phyloP scores from a whole-genome alignment of 495 filamentous ascomycete species.

The Aspergillus olivimuriae region DNA sequence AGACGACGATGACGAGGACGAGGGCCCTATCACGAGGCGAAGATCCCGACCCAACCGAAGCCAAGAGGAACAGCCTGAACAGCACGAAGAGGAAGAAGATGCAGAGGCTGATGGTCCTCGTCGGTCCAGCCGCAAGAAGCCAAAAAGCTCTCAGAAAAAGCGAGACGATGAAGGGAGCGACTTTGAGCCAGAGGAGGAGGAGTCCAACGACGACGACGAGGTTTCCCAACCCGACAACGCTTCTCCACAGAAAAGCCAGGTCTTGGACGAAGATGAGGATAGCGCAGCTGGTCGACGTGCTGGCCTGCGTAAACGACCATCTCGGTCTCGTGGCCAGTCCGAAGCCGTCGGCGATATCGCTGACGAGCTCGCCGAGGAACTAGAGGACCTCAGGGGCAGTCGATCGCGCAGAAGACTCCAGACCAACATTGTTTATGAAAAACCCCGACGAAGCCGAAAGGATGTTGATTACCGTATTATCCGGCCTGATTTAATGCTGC shows the following conservation, averaged over 20 bases:
- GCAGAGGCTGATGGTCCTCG: conserved; percentile 38
- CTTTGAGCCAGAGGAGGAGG: conserved; percentile 71
- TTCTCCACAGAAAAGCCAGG: conserved; percentile 39
- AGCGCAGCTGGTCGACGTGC: conserved; percentile 45
- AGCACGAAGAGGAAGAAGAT: conserved; percentile 20
- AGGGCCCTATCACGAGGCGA: conserved; percentile 50
- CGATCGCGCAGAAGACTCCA: conserved; percentile 47
- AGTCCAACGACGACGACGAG: conserved; percentile 56
- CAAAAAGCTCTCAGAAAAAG: conserved; percentile 46
- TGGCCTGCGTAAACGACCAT: conserved; percentile 42
- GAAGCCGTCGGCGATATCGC: conserved; percentile 44
- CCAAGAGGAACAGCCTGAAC: conserved; percentile 25
- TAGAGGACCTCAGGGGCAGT: conserved; percentile 57
- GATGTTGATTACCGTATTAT: conserved; percentile 69
- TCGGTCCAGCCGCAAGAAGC: conserved; percentile 42
- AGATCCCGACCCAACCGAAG: conserved; percentile 39
- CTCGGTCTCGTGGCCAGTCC: conserved; percentile 48
- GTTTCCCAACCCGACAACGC: conserved; percentile 44
- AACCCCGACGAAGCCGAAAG: conserved; percentile 49
- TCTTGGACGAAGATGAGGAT: conserved; percentile 41
- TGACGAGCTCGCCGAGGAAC: conserved; percentile 75
- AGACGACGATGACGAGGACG: conserved; percentile 65
- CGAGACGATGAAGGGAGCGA: conserved; percentile 68
- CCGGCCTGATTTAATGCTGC: conserved; percentile 61
- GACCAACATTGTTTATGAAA: conserved; percentile 53